These are phyloP conservation scores for Celoporthe dispersa DNA, from an alignment of 2,329 filamentous ascomycete species.

Conservation along the genomic window DNA sequence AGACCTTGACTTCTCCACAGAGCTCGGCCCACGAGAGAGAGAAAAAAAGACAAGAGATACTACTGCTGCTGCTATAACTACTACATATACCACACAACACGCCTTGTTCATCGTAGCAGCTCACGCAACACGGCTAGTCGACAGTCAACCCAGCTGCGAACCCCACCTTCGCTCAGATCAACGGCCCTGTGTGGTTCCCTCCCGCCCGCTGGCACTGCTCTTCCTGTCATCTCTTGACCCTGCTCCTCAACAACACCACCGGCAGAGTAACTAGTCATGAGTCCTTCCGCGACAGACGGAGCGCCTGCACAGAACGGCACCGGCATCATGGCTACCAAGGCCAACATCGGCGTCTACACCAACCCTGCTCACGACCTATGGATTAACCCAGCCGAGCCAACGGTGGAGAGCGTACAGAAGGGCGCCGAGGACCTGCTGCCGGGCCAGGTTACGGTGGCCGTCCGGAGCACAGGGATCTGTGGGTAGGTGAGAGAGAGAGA, in stretches of 20 bases:
- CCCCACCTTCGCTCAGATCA: slow-evolving; percentile 23
- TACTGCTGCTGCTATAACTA: background rate
- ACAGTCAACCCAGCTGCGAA: slow-evolving; percentile 25
- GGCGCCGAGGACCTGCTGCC: slow-evolving; percentile 70
- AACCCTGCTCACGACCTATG: slow-evolving; percentile 92
- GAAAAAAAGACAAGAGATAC: background rate
- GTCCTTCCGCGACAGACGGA: slow-evolving; percentile 21
- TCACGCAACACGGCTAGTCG: background rate
- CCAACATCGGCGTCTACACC: slow-evolving; percentile 95
- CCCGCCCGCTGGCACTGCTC: background rate
- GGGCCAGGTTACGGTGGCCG: slow-evolving; percentile 84
- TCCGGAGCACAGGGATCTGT: slow-evolving; percentile 96
- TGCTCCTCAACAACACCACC: background rate
- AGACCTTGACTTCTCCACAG: background rate
- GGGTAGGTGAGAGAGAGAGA: slow-evolving; percentile 59
- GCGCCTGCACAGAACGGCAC: slow-evolving; percentile 32
- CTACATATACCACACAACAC: background rate
- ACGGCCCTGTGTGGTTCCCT: slow-evolving; percentile 1
- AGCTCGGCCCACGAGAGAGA: background rate
- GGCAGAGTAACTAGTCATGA: background rate
- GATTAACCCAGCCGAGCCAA: slow-evolving; percentile 79
- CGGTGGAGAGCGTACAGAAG: slow-evolving; percentile 72
- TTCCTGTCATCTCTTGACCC: background rate
- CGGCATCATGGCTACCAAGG: slow-evolving; percentile 61
- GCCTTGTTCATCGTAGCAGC: background rate